Evolutionary conservation across 495 filamentous ascomycete genomes (phyloP).

Genomic region (Extremus antarcticus): DNA sequence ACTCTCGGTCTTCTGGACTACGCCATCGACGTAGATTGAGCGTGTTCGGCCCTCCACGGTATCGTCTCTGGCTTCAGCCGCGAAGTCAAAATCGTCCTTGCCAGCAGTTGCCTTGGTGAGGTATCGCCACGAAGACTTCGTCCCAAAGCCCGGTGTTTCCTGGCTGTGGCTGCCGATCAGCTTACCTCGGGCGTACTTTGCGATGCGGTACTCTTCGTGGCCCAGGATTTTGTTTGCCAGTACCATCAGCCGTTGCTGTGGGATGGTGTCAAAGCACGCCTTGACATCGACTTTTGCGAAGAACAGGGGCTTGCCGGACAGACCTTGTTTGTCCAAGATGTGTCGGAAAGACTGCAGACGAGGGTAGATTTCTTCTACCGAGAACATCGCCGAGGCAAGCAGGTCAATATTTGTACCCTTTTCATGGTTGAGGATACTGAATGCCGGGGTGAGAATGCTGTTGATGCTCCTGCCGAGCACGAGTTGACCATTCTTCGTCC

Average conservation of each 20-base stretch:
- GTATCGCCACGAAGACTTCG: slow-evolving; percentile 53
- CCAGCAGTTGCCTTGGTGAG: slow-evolving; percentile 45
- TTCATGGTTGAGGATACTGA: slow-evolving; percentile 67
- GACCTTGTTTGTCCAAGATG: slow-evolving; percentile 25
- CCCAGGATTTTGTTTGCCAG: slow-evolving; percentile 54
- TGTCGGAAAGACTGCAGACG: slow-evolving; percentile 59
- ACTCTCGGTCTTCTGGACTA: slow-evolving; percentile 40
- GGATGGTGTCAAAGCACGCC: slow-evolving; percentile 91
- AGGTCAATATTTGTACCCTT: slow-evolving; percentile 49
- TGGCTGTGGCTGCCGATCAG: slow-evolving; percentile 27
- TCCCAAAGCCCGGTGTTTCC: slow-evolving; percentile 9
- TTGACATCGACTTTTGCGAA: slow-evolving; percentile 90
- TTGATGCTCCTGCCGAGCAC: slow-evolving; percentile 70
- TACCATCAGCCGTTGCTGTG: slow-evolving; percentile 59
- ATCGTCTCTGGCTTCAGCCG: slow-evolving; percentile 41
- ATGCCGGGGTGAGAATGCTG: slow-evolving; percentile 60
- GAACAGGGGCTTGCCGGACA: slow-evolving; percentile 41
- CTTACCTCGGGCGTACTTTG: slow-evolving; percentile 63
- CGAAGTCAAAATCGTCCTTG: slow-evolving; percentile 42
- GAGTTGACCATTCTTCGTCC: slow-evolving; percentile 40
- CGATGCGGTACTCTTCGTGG: slow-evolving; percentile 57
- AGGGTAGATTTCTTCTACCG: slow-evolving; percentile 70
- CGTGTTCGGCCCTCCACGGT: slow-evolving; percentile 41
- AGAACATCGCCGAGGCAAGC: slow-evolving; percentile 69
- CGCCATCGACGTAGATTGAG: slow-evolving; percentile 65